Percentiles rank a stretch among this genome's conserved stretches.
These are phyloP conservation scores for Clavariopsis aquatica DNA, from an alignment of 495 filamentous ascomycete species.

Conservation along the genomic window DNA sequence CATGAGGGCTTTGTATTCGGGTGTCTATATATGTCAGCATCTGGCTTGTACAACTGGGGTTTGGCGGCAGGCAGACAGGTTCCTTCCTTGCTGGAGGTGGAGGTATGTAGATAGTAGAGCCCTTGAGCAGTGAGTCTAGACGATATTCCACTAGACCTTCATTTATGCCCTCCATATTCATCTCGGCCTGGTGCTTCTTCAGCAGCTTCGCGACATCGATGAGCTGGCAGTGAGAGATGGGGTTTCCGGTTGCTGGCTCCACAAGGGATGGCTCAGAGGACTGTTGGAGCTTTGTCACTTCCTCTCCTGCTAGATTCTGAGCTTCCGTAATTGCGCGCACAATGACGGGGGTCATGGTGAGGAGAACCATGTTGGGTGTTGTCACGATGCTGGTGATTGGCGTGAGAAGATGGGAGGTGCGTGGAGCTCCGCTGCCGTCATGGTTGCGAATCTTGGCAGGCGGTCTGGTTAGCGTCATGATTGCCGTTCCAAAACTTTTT, in stretches of 20 bases:
- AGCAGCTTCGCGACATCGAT: conserved; percentile 66
- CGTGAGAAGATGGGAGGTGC: not conserved
- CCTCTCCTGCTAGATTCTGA: conserved; percentile 12
- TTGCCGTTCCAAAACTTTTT: conserved; percentile 16
- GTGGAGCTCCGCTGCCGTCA: not conserved
- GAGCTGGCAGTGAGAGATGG: conserved; percentile 80
- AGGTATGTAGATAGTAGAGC: conserved; percentile 71
- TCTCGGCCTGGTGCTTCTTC: conserved; percentile 36
- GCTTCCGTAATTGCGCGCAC: conserved; percentile 60
- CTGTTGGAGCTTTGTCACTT: conserved; percentile 19
- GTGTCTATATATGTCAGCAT: conserved; percentile 55
- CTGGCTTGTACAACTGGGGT: not conserved
- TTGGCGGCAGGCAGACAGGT: conserved; percentile 58
- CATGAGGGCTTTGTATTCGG: conserved; percentile 91
- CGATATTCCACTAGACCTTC: not conserved
- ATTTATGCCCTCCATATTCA: not conserved
- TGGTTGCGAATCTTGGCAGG: conserved; percentile 16
- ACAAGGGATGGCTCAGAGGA: conserved; percentile 49
- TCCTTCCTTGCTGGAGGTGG: conserved; percentile 76
- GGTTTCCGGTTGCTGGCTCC: conserved; percentile 58
- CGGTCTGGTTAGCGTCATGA: conserved; percentile 22
- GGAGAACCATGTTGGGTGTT: conserved; percentile 65
- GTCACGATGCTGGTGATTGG: not conserved
- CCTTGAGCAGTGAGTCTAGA: conserved; percentile 68
- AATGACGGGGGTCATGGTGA: conserved; percentile 71